Conservation (phyloP, 1,284 basidiomycete genomes). For the Cutaneotrichosporon dermatis region DNA sequence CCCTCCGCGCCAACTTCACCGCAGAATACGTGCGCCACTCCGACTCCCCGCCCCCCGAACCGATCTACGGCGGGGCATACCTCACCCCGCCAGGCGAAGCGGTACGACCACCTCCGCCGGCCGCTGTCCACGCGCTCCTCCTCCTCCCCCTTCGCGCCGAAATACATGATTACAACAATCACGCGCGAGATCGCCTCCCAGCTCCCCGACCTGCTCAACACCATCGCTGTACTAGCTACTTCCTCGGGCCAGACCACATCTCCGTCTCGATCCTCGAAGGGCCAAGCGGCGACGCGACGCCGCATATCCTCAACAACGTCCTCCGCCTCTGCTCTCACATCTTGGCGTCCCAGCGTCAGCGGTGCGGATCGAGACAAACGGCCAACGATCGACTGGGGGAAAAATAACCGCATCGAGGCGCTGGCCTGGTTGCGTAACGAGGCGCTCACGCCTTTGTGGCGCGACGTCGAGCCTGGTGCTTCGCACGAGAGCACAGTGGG, state of each 20-base stretch:
- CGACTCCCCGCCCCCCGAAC: slow-evolving; percentile 9
- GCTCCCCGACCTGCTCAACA: slow-evolving; percentile 45
- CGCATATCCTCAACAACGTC: slow-evolving; percentile 33
- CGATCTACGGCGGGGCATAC: slow-evolving; percentile 30
- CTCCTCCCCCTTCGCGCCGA: background rate
- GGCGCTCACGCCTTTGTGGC: slow-evolving; percentile 37
- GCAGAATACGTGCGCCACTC: slow-evolving; percentile 10
- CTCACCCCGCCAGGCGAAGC: slow-evolving; percentile 34
- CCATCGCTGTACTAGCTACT: slow-evolving; percentile 39
- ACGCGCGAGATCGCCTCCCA: slow-evolving; percentile 42
- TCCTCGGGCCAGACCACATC: slow-evolving; percentile 37
- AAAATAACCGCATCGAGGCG: slow-evolving; percentile 44
- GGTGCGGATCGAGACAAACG: slow-evolving; percentile 33
- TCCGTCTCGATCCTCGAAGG: slow-evolving; percentile 47
- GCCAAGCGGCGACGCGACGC: slow-evolving; percentile 44
- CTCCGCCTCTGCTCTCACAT: slow-evolving; percentile 30
- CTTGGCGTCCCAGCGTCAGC: slow-evolving; percentile 34
- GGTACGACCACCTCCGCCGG: slow-evolving; percentile 32
- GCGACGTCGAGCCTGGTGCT: background rate
- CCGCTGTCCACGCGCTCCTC: too few species aligned
- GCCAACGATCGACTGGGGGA: slow-evolving; percentile 35
- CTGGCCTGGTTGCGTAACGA: slow-evolving; percentile 45
- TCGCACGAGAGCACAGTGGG: slow-evolving; percentile 8
- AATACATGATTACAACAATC: slow-evolving; percentile 40
- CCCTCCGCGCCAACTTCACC: slow-evolving; percentile 15